Evolutionary conservation across 345 rosid genomes (phyloP).

Genomic region (Euclidium syriacum): DNA sequence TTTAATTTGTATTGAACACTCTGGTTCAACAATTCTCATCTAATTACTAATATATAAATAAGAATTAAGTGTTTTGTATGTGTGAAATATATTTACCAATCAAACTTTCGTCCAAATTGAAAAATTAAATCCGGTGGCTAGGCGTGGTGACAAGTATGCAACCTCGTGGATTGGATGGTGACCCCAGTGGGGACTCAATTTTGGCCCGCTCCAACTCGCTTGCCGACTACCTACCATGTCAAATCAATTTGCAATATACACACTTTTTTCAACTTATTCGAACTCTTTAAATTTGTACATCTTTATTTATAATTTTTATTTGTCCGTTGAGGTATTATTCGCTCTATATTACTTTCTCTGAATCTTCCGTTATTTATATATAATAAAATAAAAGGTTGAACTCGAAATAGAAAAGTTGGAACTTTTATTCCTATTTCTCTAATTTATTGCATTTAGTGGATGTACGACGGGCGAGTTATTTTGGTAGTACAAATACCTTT

Average conservation of each 20-base stretch:
- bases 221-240: slow-evolving; percentile 18
- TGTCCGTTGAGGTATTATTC: slow-evolving; percentile 1
- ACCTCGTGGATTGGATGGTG: slow-evolving; percentile 16
- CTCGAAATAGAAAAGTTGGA: slow-evolving; percentile 8
- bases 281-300: background rate
- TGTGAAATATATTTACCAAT: no score
- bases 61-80: no score
- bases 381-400: background rate
- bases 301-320: background rate
- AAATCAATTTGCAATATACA: slow-evolving; percentile 1
- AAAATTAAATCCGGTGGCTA: background rate
- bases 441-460: background rate
- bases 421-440: background rate
- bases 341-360: slow-evolving; percentile 20
- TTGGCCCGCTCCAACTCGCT: slow-evolving; percentile 12
- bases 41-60: no score
- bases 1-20: no score
- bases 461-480: background rate
- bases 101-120: background rate
- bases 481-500: no score
- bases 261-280: background rate
- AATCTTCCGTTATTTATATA: slow-evolving; percentile 10
- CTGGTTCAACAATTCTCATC: no score
- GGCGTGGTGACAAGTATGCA: slow-evolving; percentile 16
- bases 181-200: background rate